Percentiles rank a stretch among this genome's conserved stretches.
Conservation (phyloP, 2,329 filamentous ascomycete genomes). For the Harringtonia lauricola region DNA sequence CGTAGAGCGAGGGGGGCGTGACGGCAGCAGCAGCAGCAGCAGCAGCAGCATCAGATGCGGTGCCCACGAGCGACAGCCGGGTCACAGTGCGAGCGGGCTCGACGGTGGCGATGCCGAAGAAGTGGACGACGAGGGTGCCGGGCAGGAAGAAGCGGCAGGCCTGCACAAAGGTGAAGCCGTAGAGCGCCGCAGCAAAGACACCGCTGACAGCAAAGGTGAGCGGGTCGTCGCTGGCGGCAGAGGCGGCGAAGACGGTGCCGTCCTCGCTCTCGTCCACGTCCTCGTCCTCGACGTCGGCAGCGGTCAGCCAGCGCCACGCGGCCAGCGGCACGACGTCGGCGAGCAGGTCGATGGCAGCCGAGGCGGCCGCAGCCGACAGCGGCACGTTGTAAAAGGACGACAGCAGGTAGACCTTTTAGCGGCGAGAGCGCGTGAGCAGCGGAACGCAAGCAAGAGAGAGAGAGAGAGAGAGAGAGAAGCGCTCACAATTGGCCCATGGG, state of each 20-base stretch:
- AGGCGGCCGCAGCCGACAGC: background rate
- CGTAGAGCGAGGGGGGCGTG: slow-evolving; percentile 31
- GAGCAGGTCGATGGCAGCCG: background rate
- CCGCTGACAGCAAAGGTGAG: slow-evolving; percentile 42
- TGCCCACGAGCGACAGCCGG: background rate
- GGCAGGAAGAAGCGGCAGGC: slow-evolving; percentile 64
- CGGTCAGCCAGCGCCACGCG: background rate
- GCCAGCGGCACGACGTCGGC: slow-evolving; percentile 4
- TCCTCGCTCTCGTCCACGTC: background rate
- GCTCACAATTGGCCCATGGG: slow-evolving; percentile 60
- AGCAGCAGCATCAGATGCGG: too few relatives aligned
- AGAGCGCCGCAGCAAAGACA: slow-evolving; percentile 60
- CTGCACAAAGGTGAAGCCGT: slow-evolving; percentile 59
- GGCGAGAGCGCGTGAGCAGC: too few relatives aligned
- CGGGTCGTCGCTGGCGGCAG: background rate
- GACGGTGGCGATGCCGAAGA: slow-evolving; percentile 59
- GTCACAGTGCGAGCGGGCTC: slow-evolving; percentile 37
- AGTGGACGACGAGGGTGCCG: slow-evolving; percentile 60
- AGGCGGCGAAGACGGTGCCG: background rate
- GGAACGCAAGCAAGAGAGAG: background rate
- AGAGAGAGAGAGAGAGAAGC: background rate
- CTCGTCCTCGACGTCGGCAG: background rate
- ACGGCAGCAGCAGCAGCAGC: too few relatives aligned
- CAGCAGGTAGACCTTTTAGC: slow-evolving; percentile 56
- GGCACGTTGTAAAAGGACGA: slow-evolving; percentile 63